phyloP scores from a whole-genome alignment of 331 rosid genomes.

The Rhamnella rubrinervis region DNA sequence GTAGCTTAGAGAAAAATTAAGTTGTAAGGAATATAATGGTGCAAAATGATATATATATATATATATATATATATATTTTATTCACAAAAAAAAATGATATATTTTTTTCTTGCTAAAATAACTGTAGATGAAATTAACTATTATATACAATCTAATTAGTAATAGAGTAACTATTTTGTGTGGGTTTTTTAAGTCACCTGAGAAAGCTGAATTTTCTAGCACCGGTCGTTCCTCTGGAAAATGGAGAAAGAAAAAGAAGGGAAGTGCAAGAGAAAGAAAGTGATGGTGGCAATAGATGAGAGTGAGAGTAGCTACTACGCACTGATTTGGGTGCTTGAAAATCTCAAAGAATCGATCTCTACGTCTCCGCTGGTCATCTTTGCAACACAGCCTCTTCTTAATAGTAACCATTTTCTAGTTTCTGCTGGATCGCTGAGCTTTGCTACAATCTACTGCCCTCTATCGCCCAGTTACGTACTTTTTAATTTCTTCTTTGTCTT shows the following conservation, averaged over 20 bases:
- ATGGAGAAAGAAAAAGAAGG: conserved; percentile 8
- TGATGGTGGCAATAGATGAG: conserved; percentile 36
- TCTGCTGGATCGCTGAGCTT: conserved; percentile 27
- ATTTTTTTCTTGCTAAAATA: no score
- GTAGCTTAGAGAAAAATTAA: no score
- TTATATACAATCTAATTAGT: no score
- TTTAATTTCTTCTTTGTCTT: neutral
- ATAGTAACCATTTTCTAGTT: neutral
- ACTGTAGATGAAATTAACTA: no score
- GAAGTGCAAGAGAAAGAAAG: neutral
- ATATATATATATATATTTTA: no score
- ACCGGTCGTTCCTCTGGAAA: neutral
- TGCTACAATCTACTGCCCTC: conserved; percentile 18
- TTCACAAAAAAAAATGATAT: no score
- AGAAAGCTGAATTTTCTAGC: neutral
- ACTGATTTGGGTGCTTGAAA: conserved; percentile 41
- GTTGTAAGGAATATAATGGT: no score
- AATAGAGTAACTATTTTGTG: no score
- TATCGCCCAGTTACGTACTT: conserved; percentile 3
- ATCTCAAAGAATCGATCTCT: conserved; percentile 34
- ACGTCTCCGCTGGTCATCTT: conserved; percentile 26
- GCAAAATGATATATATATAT: no score
- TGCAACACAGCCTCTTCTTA: conserved; percentile 30
- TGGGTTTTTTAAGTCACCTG: no score
- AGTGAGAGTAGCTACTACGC: conserved; percentile 38